Percentiles rank a stretch among this genome's conserved stretches.
Evolutionary conservation across 495 filamentous ascomycete genomes (phyloP).

Genomic region (Tuber aestivum): DNA sequence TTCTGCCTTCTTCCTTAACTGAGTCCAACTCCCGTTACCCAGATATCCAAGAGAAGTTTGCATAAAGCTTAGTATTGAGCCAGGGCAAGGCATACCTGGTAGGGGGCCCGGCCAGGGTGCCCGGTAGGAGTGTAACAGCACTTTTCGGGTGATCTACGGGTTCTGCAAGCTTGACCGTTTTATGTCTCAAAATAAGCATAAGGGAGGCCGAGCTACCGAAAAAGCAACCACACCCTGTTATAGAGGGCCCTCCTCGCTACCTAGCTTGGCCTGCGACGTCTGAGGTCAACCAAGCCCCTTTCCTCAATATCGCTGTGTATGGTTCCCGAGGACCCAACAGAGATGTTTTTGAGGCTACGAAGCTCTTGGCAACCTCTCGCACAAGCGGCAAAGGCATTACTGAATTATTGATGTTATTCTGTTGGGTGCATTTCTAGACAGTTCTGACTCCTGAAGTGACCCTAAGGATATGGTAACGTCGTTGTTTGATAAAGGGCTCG

Average conservation of each 20-base stretch:
- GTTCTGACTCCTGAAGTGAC: neutral
- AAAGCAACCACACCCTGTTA: neutral
- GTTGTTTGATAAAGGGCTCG: neutral
- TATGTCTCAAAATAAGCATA: constrained; percentile 1
- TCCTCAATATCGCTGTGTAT: neutral
- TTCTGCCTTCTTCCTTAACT: neutral
- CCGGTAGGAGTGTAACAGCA: neutral
- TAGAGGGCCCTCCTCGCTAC: neutral
- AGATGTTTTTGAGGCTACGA: neutral
- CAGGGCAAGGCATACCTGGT: neutral
- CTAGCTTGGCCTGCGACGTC: neutral
- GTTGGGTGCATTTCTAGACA: neutral
- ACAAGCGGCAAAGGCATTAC: neutral
- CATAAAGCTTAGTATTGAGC: neutral
- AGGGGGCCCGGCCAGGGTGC: neutral
- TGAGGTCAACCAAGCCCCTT: neutral
- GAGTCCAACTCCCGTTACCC: neutral
- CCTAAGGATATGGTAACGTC: neutral
- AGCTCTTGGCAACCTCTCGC: neutral
- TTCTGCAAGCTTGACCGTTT: neutral
- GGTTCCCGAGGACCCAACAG: neutral
- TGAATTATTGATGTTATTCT: neutral
- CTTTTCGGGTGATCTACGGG: neutral
- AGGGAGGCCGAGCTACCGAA: neutral
- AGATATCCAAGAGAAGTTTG: neutral